Evolutionary conservation across 2,329 filamentous ascomycete genomes (phyloP).

Genomic region (Venturia asperata): DNA sequence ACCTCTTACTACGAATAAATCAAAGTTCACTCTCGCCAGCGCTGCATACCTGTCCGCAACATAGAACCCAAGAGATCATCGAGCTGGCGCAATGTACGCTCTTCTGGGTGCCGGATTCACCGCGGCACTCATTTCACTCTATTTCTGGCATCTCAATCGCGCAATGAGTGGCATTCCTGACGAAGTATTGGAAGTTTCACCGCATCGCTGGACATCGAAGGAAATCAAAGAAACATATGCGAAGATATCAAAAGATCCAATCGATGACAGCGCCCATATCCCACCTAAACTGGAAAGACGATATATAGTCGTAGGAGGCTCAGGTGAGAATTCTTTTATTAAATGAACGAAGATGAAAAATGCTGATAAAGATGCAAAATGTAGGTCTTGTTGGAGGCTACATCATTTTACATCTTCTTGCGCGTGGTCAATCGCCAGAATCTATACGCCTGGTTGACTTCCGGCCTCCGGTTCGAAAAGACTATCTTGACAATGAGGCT

Average conservation of each 20-base stretch:
- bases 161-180: conserved; percentile 20
- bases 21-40: too few relatives aligned
- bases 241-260: conserved; percentile 26
- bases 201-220: conserved; percentile 29
- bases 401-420: conserved; percentile 48
- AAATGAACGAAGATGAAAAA: too few relatives aligned
- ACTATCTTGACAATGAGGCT: conserved; percentile 36
- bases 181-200: conserved; percentile 20
- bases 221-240: conserved; percentile 31
- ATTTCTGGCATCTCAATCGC: conserved; percentile 22
- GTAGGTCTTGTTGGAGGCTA: conserved; percentile 50
- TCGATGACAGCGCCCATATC: conserved; percentile 31
- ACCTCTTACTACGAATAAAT: too few relatives aligned
- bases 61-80: too few relatives aligned
- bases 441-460: conserved; percentile 51
- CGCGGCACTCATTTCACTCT: conserved; percentile 13
- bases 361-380: not conserved
- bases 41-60: too few relatives aligned
- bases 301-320: conserved; percentile 36
- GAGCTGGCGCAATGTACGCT: not conserved
- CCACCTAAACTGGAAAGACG: conserved; percentile 34
- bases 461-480: conserved; percentile 33
- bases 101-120: not conserved
- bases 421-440: conserved; percentile 44
- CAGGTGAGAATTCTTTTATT: conserved; percentile 24